Evolutionary conservation across 352 stramenopile species (phyloP).

Genomic region (Phytophthora fragariae): DNA sequence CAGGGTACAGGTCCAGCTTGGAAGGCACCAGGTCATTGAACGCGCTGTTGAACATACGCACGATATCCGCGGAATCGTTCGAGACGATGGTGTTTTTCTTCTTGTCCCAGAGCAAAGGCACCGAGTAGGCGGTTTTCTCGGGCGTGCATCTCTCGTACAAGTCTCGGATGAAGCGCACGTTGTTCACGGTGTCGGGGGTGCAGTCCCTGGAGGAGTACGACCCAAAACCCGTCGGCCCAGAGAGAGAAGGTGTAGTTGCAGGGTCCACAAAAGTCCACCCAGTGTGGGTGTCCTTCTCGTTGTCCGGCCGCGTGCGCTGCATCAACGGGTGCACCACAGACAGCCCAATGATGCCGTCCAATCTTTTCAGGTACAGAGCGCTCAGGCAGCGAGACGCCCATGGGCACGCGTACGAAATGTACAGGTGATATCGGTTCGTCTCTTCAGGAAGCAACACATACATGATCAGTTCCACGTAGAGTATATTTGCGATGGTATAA

Average conservation of each 20-base stretch:
- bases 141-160: constrained; percentile 81
- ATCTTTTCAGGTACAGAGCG: constrained; percentile 86
- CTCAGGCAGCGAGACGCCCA: constrained; percentile 62
- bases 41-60: constrained; percentile 94
- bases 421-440: constrained; percentile 84
- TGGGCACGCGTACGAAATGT: constrained; percentile 93
- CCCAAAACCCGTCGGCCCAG: constrained; percentile 40
- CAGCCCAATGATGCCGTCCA: constrained; percentile 89
- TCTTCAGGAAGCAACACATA: constrained; percentile 19
- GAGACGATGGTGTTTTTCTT: constrained; percentile 94
- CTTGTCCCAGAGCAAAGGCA: constrained; percentile 95
- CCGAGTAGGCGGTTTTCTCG: constrained; percentile 87
- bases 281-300: constrained; percentile 73
- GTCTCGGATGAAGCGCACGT: constrained; percentile 77
- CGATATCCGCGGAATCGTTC: constrained; percentile 96
- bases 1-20: constrained; percentile 88
- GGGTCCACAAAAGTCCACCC: constrained; percentile 89
- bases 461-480: background rate
- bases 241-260: constrained; percentile 43
- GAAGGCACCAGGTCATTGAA: constrained; percentile 87
- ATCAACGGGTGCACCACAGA: constrained; percentile 79
- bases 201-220: constrained; percentile 45
- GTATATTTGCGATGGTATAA: background rate
- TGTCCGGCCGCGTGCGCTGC: constrained; percentile 65
- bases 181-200: constrained; percentile 67